Conservation (phyloP, 495 filamentous ascomycete species). For the Penicillium daleae region DNA sequence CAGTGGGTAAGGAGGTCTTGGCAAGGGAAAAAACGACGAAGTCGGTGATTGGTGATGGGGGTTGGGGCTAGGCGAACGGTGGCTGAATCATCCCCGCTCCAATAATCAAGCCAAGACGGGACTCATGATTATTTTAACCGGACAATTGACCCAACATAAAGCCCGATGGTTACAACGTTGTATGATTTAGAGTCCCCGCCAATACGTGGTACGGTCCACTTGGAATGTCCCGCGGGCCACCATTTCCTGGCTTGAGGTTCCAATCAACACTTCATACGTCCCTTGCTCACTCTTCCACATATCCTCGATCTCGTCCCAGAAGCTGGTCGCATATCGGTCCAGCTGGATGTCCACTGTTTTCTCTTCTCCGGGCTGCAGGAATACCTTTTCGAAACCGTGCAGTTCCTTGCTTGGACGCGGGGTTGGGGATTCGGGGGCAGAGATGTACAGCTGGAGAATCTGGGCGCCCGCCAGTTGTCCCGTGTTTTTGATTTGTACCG, state of each 20-base stretch:
- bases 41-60: slow-evolving; percentile 12
- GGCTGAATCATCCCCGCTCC: slow-evolving; percentile 22
- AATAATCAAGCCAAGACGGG: slow-evolving; percentile 21
- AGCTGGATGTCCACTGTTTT: slow-evolving; percentile 60
- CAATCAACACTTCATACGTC: slow-evolving; percentile 65
- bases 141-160: slow-evolving; percentile 3
- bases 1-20: background rate
- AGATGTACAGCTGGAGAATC: slow-evolving; percentile 74
- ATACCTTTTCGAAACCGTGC: slow-evolving; percentile 66
- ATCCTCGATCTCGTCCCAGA: slow-evolving; percentile 67
- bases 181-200: slow-evolving; percentile 31
- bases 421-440: slow-evolving; percentile 48
- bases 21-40: slow-evolving; percentile 7
- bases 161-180: slow-evolving; percentile 4
- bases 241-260: slow-evolving; percentile 46
- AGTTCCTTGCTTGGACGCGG: slow-evolving; percentile 45
- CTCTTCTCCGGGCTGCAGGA: slow-evolving; percentile 67
- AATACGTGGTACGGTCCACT: slow-evolving; percentile 42
- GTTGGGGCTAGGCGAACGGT: background rate
- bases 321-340: slow-evolving; percentile 69
- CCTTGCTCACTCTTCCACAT: slow-evolving; percentile 76
- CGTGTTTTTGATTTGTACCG: slow-evolving; percentile 54
- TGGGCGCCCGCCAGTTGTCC: slow-evolving; percentile 62
- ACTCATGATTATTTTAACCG: slow-evolving; percentile 19
- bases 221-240: slow-evolving; percentile 44